Conservation (phyloP, 2,329 filamentous ascomycete species). For the Talaromyces sp. region DNA sequence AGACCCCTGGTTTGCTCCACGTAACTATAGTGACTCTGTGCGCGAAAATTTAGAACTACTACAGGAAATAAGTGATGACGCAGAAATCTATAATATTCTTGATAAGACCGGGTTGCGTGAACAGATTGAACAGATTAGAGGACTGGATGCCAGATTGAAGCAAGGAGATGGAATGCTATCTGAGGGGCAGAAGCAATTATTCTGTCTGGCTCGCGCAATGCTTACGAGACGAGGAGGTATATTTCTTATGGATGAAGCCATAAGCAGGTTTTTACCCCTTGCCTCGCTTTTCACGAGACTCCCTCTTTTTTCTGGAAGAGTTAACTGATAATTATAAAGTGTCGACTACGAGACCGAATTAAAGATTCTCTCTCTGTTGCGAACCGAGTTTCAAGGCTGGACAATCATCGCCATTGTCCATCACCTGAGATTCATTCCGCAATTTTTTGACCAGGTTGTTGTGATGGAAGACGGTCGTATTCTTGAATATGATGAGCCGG, state of each 20-base stretch:
- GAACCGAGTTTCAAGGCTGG: constrained; percentile 51
- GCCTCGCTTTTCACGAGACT: no score
- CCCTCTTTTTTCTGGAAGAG: neutral
- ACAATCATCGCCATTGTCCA: constrained; percentile 60
- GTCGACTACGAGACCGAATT: constrained; percentile 58
- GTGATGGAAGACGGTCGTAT: constrained; percentile 36
- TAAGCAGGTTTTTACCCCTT: constrained; percentile 29
- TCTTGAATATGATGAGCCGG: constrained; percentile 37
- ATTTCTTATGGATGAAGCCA: constrained; percentile 44
- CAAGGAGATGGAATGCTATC: constrained; percentile 38
- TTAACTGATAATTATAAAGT: constrained; percentile 30
- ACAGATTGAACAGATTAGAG: constrained; percentile 44
- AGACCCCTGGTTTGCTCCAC: constrained; percentile 42
- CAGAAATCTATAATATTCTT: constrained; percentile 34
- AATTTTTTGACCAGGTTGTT: constrained; percentile 35
- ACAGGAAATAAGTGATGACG: constrained; percentile 28
- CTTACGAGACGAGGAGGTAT: constrained; percentile 44
- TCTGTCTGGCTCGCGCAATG: constrained; percentile 60
- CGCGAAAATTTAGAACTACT: constrained; percentile 41
- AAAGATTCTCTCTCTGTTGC: constrained; percentile 55
- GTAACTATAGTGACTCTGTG: constrained; percentile 26
- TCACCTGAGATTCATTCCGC: constrained; percentile 47
- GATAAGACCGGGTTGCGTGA: constrained; percentile 40
- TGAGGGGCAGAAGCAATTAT: constrained; percentile 62
- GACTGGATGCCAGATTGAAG: constrained; percentile 4